Percentiles rank a stretch among this genome's conserved stretches.
These are phyloP conservation scores for Solanum chiquidenum DNA, from an alignment of 257 asterid genomes.

Conservation along the genomic window DNA sequence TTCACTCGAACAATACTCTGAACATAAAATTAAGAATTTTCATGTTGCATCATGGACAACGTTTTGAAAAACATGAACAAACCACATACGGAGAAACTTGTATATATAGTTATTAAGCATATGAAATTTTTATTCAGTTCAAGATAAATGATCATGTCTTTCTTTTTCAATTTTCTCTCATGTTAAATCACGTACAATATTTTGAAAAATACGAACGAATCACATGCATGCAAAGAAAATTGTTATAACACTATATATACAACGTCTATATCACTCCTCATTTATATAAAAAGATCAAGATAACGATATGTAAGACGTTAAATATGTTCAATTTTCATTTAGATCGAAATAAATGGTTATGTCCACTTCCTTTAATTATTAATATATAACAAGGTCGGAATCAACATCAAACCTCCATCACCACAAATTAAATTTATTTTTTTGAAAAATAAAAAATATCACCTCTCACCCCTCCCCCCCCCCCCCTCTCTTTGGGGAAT, in stretches of 20 bases:
- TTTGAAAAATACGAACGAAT: neutral
- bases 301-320: neutral
- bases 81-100: neutral
- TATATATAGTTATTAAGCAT: neutral
- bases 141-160: neutral
- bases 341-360: neutral
- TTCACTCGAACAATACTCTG: neutral
- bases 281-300: neutral
- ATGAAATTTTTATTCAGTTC: neutral
- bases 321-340: neutral
- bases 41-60: neutral
- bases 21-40: neutral
- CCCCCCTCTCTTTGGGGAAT: neutral
- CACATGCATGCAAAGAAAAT: neutral
- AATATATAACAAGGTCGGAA: neutral
- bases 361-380: neutral
- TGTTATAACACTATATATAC: neutral
- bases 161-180: neutral
- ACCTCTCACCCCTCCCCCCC: neutral
- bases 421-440: neutral
- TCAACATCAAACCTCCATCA: neutral
- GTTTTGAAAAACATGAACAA: neutral
- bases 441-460: neutral
- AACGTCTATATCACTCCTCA: neutral
- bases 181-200: neutral